Evolutionary conservation across 495 filamentous ascomycete species (phyloP).

Genomic region (Penicillium flavigenum): DNA sequence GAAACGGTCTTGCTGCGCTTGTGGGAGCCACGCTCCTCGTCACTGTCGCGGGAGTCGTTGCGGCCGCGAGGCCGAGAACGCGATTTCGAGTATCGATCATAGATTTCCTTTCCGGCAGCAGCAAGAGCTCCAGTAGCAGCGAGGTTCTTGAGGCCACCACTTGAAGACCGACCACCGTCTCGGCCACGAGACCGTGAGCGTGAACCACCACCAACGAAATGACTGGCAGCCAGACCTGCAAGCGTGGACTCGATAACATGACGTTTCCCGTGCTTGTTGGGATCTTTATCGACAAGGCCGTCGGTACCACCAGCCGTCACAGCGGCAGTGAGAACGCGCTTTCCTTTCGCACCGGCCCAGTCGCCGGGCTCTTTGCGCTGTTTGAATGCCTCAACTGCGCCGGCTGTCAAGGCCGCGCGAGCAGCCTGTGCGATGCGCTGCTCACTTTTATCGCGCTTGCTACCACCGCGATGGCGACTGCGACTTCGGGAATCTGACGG

Average conservation of each 20-base stretch:
- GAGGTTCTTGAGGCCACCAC: conserved; percentile 58
- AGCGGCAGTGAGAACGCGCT: conserved; percentile 82
- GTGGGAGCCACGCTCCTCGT: conserved; percentile 38
- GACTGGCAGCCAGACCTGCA: conserved; percentile 80
- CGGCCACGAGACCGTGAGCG: conserved; percentile 53
- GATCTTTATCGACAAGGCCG: conserved; percentile 67
- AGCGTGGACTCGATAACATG: conserved; percentile 74
- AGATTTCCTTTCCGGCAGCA: conserved; percentile 76
- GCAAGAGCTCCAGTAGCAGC: conserved; percentile 75
- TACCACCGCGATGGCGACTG: conserved; percentile 40
- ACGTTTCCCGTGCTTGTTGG: conserved; percentile 68
- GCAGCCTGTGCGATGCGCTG: conserved; percentile 80
- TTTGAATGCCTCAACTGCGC: conserved; percentile 84
- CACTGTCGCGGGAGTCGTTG: conserved; percentile 38
- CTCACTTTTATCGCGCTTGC: conserved; percentile 44
- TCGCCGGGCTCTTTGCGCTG: conserved; percentile 79
- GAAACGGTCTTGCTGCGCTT: conserved; percentile 59
- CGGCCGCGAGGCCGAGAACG: conserved; percentile 58
- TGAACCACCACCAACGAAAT: conserved; percentile 68
- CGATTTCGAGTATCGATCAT: conserved; percentile 59
- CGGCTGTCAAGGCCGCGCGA: conserved; percentile 80
- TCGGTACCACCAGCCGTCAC: conserved; percentile 82
- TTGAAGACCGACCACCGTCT: conserved; percentile 32
- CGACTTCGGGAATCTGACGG: conserved; percentile 50
- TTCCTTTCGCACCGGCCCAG: conserved; percentile 83